Percentiles rank a stretch among this genome's conserved stretches.
Evolutionary conservation across 306 rosid species (phyloP).

Genomic region (Dryas octopetala): DNA sequence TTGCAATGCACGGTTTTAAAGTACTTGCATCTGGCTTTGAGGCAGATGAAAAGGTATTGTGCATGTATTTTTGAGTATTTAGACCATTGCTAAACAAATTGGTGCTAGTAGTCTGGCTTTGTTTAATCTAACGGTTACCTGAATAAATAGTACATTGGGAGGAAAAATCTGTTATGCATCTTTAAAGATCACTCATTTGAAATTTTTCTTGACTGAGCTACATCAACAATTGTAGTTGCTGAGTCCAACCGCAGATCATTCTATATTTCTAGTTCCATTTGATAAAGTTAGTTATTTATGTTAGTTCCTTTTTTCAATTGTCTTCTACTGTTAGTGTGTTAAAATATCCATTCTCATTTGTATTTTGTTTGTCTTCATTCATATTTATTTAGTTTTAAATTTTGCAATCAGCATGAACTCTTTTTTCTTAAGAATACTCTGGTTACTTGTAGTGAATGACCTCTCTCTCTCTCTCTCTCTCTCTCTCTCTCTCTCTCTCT

Average conservation of each 20-base stretch:
- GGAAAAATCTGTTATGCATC: background rate
- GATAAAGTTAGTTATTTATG: background rate
- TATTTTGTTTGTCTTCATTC: background rate
- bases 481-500: background rate
- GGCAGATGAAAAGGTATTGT: constrained; percentile 67
- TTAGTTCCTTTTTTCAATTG: background rate
- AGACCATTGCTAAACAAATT: background rate
- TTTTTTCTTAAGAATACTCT: background rate
- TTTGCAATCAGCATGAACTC: background rate
- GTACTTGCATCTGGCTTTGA: constrained; percentile 91
- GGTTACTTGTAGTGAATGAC: background rate
- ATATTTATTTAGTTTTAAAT: background rate
- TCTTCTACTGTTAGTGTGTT: background rate
- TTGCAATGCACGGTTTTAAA: constrained; percentile 90
- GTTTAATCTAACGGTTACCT: background rate
- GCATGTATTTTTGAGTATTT: constrained; percentile 17
- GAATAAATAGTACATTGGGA: background rate
- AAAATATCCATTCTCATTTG: background rate
- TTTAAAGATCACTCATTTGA: background rate
- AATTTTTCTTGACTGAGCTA: background rate
- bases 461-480: background rate
- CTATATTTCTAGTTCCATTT: background rate
- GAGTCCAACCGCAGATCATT: background rate
- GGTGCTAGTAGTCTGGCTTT: background rate
- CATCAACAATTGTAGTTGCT: background rate